These are phyloP conservation scores for Lactarius trivialis DNA, from an alignment of 768 basidiomycete species.

Conservation along the genomic window DNA sequence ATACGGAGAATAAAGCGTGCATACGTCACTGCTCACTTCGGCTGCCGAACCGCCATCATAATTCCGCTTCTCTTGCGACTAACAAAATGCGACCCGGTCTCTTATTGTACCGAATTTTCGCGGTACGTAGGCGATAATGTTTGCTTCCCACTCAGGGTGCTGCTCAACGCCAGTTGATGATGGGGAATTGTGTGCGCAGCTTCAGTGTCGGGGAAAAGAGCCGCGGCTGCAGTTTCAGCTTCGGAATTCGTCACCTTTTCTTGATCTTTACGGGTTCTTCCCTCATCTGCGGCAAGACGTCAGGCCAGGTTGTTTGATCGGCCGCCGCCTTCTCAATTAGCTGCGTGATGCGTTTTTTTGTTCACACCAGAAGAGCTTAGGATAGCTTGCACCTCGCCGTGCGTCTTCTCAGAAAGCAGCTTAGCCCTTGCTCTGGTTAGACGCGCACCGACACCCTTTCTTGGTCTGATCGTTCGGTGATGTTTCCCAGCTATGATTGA, in stretches of 20 bases:
- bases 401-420: too few species aligned
- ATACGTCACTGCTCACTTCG: not conserved
- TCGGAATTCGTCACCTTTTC: not conserved
- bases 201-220: not conserved
- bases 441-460: not conserved
- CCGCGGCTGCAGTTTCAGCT: not conserved
- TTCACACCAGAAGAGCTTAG: not conserved
- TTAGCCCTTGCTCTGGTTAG: not conserved
- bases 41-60: not conserved
- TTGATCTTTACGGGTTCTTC: not conserved
- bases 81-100: not conserved
- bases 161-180: too few species aligned
- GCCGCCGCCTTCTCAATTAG: not conserved
- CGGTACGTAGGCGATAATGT: not conserved
- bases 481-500: not conserved
- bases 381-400: not conserved
- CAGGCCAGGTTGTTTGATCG: not conserved
- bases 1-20: not conserved
- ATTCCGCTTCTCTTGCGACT: not conserved
- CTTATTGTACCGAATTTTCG: not conserved
- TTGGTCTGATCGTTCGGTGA: not conserved
- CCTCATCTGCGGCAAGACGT: not conserved
- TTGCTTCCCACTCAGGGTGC: too few species aligned
- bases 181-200: too few species aligned
- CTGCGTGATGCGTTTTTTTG: not conserved